Conservation (phyloP, 345 rosid species). For the Cochlearia excelsa region DNA sequence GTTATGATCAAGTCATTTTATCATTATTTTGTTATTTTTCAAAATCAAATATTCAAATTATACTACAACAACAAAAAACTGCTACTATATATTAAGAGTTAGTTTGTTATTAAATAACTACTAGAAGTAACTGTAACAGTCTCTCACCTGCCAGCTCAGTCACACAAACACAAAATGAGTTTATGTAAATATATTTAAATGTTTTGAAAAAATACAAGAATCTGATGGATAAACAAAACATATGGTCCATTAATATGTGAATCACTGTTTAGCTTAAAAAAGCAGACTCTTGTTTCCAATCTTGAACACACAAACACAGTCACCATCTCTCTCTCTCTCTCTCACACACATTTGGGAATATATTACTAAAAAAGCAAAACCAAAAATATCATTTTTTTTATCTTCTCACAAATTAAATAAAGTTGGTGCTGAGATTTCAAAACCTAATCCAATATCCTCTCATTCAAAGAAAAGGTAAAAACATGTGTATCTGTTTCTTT, state of each 20-base stretch:
- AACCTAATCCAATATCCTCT: constrained; percentile 26
- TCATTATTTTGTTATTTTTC: neutral
- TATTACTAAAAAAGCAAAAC: neutral
- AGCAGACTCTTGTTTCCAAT: constrained; percentile 32
- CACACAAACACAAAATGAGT: constrained; percentile 20
- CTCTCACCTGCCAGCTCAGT: constrained; percentile 20
- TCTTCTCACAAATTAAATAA: constrained; percentile 13
- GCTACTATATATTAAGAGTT: neutral
- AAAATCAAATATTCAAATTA: neutral
- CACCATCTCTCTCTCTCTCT: constrained; percentile 8
- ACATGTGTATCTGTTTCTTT: constrained; percentile 20
- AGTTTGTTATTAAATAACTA: neutral
- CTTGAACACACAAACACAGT: constrained; percentile 29
- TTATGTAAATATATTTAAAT: constrained; percentile 8
- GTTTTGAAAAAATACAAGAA: neutral
- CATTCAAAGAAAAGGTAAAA: constrained; percentile 26
- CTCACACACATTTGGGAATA: constrained; percentile 14
- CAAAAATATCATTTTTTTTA: neutral
- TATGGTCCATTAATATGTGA: constrained; percentile 25
- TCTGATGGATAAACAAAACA: constrained; percentile 4
- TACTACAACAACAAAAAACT: neutral
- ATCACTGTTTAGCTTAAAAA: constrained; percentile 31
- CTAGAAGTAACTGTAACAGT: constrained; percentile 12
- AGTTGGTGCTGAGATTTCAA: constrained; percentile 19
- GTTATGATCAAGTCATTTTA: neutral